Percentiles rank a stretch among this genome's conserved stretches.
Evolutionary conservation across 1,284 basidiomycete species (phyloP).

Genomic region (Rhodotorula mucilaginosa): DNA sequence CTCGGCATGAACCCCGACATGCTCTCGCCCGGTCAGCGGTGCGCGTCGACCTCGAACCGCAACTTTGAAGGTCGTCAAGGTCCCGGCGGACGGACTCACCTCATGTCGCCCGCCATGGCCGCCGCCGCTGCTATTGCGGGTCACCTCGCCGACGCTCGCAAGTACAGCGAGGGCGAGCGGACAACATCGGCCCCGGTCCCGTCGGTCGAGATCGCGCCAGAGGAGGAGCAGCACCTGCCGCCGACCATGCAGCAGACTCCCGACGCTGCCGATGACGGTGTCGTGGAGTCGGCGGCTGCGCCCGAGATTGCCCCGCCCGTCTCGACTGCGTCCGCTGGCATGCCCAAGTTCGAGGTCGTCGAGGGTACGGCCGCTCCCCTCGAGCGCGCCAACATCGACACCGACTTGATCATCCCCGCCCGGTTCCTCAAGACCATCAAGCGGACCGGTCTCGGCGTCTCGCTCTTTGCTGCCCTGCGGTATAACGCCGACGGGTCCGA

Average conservation of each 20-base stretch:
- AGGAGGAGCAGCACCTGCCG: slow-evolving; percentile 44
- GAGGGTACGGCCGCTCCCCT: slow-evolving; percentile 79
- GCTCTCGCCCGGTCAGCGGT: slow-evolving; percentile 81
- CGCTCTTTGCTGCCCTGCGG: slow-evolving; percentile 80
- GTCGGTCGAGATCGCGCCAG: slow-evolving; percentile 41
- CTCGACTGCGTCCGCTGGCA: slow-evolving; percentile 59
- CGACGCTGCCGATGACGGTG: slow-evolving; percentile 48
- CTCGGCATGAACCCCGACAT: slow-evolving; percentile 98
- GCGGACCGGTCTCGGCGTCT: slow-evolving; percentile 85
- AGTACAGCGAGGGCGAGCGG: slow-evolving; percentile 54
- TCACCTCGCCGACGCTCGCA: slow-evolving; percentile 82
- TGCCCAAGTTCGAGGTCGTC: slow-evolving; percentile 73
- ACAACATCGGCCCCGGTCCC: slow-evolving; percentile 36
- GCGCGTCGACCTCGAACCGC: slow-evolving; percentile 93
- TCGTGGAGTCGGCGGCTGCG: slow-evolving; percentile 35
- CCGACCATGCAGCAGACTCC: slow-evolving; percentile 22
- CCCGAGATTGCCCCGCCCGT: slow-evolving; percentile 41
- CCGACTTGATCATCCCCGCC: slow-evolving; percentile 91
- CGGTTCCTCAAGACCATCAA: slow-evolving; percentile 84
- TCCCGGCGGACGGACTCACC: slow-evolving; percentile 85
- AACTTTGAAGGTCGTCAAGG: slow-evolving; percentile 95
- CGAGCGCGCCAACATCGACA: slow-evolving; percentile 82
- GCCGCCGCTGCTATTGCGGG: slow-evolving; percentile 89
- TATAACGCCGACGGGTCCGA: slow-evolving; percentile 68
- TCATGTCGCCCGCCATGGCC: slow-evolving; percentile 93